Conservation (phyloP, 495 filamentous ascomycete species). For the Aspergillus hancockii region DNA sequence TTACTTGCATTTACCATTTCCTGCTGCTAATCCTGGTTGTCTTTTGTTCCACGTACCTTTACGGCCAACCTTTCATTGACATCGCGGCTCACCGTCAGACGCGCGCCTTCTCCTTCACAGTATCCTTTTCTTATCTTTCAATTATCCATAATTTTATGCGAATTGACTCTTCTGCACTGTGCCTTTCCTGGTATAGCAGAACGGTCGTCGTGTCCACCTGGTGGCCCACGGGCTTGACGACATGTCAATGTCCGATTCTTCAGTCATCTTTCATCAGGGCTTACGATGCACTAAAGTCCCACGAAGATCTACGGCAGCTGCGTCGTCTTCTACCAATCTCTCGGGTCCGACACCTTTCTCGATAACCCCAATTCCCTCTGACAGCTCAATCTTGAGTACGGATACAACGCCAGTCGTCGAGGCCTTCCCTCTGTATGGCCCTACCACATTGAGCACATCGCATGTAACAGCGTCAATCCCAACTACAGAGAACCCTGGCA, state of each 20-base stretch:
- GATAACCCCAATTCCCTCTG: constrained; percentile 4
- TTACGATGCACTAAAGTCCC: constrained; percentile 25
- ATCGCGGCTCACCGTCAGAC: not conserved
- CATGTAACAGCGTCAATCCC: not conserved
- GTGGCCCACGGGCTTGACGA: constrained; percentile 17
- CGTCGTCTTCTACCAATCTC: constrained; percentile 1
- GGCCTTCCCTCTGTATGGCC: not conserved
- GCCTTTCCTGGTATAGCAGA: constrained; percentile 4
- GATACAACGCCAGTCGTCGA: not conserved
- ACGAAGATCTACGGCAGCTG: constrained; percentile 11
- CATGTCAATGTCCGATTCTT: constrained; percentile 25
- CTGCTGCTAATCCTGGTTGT: not conserved
- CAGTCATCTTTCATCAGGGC: constrained; percentile 23
- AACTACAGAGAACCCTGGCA: not conserved
- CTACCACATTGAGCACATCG: not conserved
- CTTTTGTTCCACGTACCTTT: not conserved
- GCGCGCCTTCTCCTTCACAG: not conserved
- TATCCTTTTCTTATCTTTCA: constrained; percentile 4
- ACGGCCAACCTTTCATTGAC: not conserved
- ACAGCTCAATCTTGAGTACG: not conserved
- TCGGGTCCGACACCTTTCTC: not conserved
- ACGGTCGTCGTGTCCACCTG: not conserved
- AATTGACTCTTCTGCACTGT: not conserved
- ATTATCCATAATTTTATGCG: not conserved
- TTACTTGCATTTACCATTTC: constrained; percentile 1